Conservation (phyloP, 352 stramenopile species). For the Plasmopara halstedii region DNA sequence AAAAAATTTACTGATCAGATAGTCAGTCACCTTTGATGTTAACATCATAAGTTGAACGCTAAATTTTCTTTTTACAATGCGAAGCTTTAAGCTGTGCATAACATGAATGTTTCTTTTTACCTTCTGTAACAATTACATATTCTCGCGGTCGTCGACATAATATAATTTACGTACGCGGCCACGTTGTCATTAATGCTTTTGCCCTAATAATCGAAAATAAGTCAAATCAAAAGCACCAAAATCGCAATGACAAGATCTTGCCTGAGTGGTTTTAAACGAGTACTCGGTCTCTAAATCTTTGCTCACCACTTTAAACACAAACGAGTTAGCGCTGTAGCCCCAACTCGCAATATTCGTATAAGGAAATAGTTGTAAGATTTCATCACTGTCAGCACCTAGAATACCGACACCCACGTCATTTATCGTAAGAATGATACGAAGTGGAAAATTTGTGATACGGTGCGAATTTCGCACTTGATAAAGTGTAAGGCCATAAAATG, state of each 20-base stretch:
- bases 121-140: no score
- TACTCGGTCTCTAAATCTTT: conserved; percentile 33
- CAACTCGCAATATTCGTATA: conserved; percentile 70
- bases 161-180: conserved; percentile 43
- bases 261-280: conserved; percentile 41
- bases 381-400: conserved; percentile 43
- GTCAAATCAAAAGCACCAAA: background rate
- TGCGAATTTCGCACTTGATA: conserved; percentile 55
- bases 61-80: no score
- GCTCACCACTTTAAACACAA: conserved; percentile 60
- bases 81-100: no score
- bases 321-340: conserved; percentile 71
- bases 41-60: no score
- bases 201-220: conserved; percentile 13
- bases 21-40: no score
- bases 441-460: conserved; percentile 29
- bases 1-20: no score
- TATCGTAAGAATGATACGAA: conserved; percentile 52
- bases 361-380: conserved; percentile 48
- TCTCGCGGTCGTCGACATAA: conserved; percentile 26
- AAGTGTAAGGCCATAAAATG: conserved; percentile 67
- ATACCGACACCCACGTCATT: conserved; percentile 58
- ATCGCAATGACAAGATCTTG: conserved; percentile 2
- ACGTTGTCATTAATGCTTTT: conserved; percentile 56
- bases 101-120: no score